Evolutionary conservation across 192 early-diverging fungal genomes (phyloP).

Genomic region (Powellomyces hirtus): DNA sequence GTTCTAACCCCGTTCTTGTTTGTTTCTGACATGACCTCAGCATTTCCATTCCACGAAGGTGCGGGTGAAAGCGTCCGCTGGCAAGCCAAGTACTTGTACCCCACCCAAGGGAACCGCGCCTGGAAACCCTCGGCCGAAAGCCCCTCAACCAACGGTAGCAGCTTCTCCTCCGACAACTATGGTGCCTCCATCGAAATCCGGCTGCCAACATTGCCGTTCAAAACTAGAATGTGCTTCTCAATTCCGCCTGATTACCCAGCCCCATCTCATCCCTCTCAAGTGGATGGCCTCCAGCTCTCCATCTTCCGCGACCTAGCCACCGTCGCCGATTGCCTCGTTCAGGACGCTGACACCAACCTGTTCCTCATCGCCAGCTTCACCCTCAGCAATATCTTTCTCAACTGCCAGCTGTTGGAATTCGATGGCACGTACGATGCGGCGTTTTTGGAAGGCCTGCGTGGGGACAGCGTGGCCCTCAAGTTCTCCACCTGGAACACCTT

Average conservation of each 20-base stretch:
- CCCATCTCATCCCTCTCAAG: not conserved
- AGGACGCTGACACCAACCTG: not conserved
- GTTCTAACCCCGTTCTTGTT: too few species aligned
- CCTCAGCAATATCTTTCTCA: not conserved
- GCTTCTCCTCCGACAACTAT: too few species aligned
- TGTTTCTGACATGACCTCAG: too few species aligned
- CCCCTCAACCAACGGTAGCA: too few species aligned
- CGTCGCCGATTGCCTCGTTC: not conserved
- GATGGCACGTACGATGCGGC: not conserved
- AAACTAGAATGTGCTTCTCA: too few species aligned
- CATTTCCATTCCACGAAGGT: too few species aligned
- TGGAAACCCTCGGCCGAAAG: too few species aligned
- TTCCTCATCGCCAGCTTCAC: not conserved
- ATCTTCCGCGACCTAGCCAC: not conserved
- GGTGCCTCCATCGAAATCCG: too few species aligned
- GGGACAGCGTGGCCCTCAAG: not conserved
- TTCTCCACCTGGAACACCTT: not conserved
- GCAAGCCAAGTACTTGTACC: too few species aligned
- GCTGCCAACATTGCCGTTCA: too few species aligned
- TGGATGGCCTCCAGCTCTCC: constrained; percentile 6
- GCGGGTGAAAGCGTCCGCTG: too few species aligned
- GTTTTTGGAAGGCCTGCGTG: not conserved
- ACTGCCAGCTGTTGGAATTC: not conserved
- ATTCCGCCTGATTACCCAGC: not conserved
- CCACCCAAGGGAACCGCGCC: too few species aligned